Evolutionary conservation across 495 filamentous ascomycete genomes (phyloP).

Genomic region (Penicillium subrubescens): DNA sequence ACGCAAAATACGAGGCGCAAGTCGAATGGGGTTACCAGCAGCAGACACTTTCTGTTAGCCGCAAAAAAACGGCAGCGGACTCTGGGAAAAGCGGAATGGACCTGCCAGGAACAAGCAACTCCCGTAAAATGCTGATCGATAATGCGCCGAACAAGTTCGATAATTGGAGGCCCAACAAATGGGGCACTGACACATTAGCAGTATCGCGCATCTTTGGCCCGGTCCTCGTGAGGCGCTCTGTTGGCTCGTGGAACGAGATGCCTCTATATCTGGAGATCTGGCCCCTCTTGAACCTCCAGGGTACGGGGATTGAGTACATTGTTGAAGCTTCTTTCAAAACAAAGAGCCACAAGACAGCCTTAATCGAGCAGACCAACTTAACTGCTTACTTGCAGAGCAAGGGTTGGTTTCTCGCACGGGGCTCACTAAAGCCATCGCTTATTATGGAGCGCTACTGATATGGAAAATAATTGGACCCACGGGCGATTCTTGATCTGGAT

Average conservation of each 20-base stretch:
- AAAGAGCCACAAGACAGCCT: conserved; percentile 7
- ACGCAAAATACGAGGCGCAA: conserved; percentile 19
- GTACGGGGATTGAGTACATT: conserved; percentile 14
- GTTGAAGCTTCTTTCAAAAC: conserved; percentile 21
- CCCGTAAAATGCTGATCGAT: conserved; percentile 16
- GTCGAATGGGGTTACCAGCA: conserved; percentile 17
- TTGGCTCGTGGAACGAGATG: conserved; percentile 8
- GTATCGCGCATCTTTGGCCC: conserved; percentile 17
- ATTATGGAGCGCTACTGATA: conserved; percentile 14
- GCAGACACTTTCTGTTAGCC: conserved; percentile 16
- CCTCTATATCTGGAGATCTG: conserved; percentile 4
- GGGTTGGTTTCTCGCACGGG: conserved; percentile 7
- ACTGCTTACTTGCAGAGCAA: conserved; percentile 12
- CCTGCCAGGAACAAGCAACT: conserved; percentile 11
- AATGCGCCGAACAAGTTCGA: conserved; percentile 19
- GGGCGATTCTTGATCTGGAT: conserved; percentile 2
- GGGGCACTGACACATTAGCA: conserved; percentile 9
- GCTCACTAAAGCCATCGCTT: conserved; percentile 5
- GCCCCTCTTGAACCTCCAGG: conserved; percentile 5
- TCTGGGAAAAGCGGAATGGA: conserved; percentile 8
- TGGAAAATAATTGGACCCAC: conserved; percentile 4
- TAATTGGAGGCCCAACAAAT: conserved; percentile 16
- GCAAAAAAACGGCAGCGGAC: conserved; percentile 10
- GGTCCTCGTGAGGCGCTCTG: conserved; percentile 10
- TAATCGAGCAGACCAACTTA: conserved; percentile 8